Conservation (phyloP, 2,329 filamentous ascomycete genomes). For the Colletotrichum sp. region DNA sequence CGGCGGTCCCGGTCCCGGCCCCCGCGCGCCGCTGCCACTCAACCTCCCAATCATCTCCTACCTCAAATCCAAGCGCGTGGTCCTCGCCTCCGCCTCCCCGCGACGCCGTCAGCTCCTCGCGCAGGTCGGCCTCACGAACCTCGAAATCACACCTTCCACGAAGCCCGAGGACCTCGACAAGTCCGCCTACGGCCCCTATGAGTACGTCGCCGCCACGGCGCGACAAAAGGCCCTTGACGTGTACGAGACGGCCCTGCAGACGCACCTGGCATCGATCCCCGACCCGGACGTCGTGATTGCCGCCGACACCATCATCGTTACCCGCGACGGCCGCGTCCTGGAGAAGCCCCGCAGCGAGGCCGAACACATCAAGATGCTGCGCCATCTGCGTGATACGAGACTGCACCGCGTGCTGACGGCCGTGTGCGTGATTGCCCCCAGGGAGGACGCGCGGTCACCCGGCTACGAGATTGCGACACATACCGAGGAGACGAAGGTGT, state of each 20-base stretch:
- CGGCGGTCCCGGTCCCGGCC: conserved; percentile 24
- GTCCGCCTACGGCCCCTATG: conserved; percentile 73
- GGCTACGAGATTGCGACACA: conserved; percentile 83
- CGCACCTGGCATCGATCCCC: conserved; percentile 46
- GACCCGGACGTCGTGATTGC: conserved; percentile 88
- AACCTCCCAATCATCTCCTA: conserved; percentile 80
- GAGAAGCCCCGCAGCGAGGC: conserved; percentile 88
- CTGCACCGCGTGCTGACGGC: conserved; percentile 87
- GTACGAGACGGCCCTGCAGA: conserved; percentile 52
- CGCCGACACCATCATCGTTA: conserved; percentile 90
- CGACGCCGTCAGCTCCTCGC: conserved; percentile 81
- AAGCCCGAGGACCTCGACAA: conserved; percentile 89
- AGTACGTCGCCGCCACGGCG: conserved; percentile 91
- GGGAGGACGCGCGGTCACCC: conserved; percentile 80
- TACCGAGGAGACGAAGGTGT: conserved; percentile 91
- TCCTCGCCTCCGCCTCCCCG: conserved; percentile 90
- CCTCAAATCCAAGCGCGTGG: conserved; percentile 79
- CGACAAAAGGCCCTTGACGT: conserved; percentile 83
- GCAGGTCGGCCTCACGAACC: conserved; percentile 76
- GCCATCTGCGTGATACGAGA: conserved; percentile 76
- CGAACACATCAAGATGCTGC: conserved; percentile 85
- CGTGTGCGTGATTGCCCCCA: conserved; percentile 81
- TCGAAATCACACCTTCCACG: conserved; percentile 85
- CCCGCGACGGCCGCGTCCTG: conserved; percentile 75
- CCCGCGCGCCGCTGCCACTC: conserved; percentile 68